phyloP scores from a whole-genome alignment of 768 basidiomycete species.

The Lyophyllum semitale region DNA sequence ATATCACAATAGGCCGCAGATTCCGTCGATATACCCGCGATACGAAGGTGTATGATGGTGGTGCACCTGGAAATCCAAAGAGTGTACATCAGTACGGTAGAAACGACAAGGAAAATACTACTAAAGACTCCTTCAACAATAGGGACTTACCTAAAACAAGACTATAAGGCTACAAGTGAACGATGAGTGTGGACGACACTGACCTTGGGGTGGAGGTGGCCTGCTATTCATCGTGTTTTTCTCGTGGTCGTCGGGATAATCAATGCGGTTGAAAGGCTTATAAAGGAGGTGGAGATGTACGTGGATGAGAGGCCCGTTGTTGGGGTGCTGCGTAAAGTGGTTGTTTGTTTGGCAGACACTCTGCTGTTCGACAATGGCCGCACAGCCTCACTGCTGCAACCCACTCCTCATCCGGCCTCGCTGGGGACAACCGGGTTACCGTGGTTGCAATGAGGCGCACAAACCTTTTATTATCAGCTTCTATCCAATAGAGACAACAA shows the following conservation, averaged over 20 bases:
- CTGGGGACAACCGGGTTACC: too few species aligned
- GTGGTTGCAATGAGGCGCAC: too few species aligned
- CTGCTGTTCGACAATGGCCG: neutral
- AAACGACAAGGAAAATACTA: neutral
- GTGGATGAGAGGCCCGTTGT: slow-evolving; percentile 8
- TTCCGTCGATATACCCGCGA: slow-evolving; percentile 56
- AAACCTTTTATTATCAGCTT: too few species aligned
- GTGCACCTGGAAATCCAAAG: slow-evolving; percentile 35
- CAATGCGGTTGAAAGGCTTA: slow-evolving; percentile 1
- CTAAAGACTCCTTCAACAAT: neutral
- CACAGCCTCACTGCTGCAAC: neutral
- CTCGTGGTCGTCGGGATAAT: slow-evolving; percentile 4
- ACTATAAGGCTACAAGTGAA: neutral
- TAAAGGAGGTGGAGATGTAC: slow-evolving; percentile 1
- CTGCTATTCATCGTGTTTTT: slow-evolving; percentile 33
- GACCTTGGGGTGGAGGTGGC: slow-evolving; percentile 44
- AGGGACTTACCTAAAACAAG: slow-evolving; percentile 21
- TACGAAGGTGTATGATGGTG: slow-evolving; percentile 63
- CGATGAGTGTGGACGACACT: slow-evolving; percentile 5
- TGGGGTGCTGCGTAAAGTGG: slow-evolving; percentile 15
- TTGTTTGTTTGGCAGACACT: slow-evolving; percentile 14
- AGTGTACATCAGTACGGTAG: neutral
- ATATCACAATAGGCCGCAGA: slow-evolving; percentile 62
- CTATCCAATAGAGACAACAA: too few species aligned
- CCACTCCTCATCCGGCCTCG: too few species aligned